These are phyloP conservation scores for Cryptosporidium ubiquitum DNA, from an alignment of 169 alveolate genomes.

Conservation along the genomic window DNA sequence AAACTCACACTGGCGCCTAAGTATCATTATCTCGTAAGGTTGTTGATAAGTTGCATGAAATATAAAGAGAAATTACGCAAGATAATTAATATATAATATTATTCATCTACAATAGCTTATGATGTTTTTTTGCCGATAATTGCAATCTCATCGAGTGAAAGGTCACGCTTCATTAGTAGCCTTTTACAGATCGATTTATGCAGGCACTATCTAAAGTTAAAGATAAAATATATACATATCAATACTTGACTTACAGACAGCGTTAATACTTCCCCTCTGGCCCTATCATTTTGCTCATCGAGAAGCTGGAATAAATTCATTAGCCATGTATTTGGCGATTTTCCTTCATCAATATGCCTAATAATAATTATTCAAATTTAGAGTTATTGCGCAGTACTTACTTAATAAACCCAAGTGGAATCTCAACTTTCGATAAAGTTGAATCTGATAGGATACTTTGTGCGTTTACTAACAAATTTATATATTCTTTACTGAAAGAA, in stretches of 20 bases:
- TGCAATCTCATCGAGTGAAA: constrained; percentile 19
- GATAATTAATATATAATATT: not conserved
- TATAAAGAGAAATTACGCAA: not conserved
- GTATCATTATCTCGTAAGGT: constrained; percentile 26
- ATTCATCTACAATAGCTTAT: not conserved
- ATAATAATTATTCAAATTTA: not conserved
- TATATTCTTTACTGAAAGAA: constrained; percentile 15
- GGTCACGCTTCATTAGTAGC: not conserved
- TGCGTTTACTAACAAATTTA: constrained; percentile 7
- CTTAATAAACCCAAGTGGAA: constrained; percentile 49
- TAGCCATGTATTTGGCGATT: constrained; percentile 67
- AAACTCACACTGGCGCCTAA: constrained; percentile 45
- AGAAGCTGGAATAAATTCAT: constrained; percentile 30
- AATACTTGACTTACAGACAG: constrained; percentile 19
- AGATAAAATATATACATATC: not conserved
- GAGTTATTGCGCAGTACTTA: not conserved
- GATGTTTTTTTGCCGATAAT: not conserved
- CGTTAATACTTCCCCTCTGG: constrained; percentile 53
- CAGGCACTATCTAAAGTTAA: constrained; percentile 11
- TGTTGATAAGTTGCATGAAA: not conserved
- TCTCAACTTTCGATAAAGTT: constrained; percentile 41
- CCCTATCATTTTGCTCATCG: constrained; percentile 29
- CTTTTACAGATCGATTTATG: constrained; percentile 46
- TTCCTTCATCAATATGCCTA: constrained; percentile 58
- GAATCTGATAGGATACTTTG: constrained; percentile 35